A percentile compares a stretch with the other conserved stretches of the same genome.
These are phyloP conservation scores for Termitomyces sp. DNA, from an alignment of 768 basidiomycete species.

Conservation along the genomic window DNA sequence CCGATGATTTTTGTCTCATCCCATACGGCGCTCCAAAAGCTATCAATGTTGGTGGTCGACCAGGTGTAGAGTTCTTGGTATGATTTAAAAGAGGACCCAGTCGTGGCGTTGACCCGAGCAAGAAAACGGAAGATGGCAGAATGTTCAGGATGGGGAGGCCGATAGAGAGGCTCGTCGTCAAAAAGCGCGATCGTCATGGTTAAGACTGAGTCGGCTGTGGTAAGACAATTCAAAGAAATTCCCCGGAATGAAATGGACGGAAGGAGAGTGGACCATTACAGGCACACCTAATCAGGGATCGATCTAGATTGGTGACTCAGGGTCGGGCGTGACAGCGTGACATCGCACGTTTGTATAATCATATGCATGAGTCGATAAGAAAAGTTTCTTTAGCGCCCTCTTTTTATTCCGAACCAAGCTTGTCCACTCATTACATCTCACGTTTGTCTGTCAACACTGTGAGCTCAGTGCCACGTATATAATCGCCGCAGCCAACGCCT, in stretches of 20 bases:
- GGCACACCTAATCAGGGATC: not conserved
- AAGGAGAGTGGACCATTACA: slow-evolving; percentile 4
- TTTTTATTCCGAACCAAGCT: slow-evolving; percentile 4
- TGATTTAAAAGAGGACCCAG: slow-evolving; percentile 39
- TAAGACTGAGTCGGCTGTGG: not conserved
- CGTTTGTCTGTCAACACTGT: slow-evolving; percentile 22
- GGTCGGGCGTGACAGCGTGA: slow-evolving; percentile 12
- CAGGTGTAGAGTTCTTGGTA: slow-evolving; percentile 68
- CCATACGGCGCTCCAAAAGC: slow-evolving; percentile 77
- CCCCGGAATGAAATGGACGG: not conserved
- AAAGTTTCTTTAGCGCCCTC: slow-evolving; percentile 1
- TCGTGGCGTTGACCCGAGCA: slow-evolving; percentile 43
- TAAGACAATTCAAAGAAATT: slow-evolving; percentile 1
- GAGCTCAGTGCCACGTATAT: slow-evolving; percentile 15
- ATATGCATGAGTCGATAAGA: slow-evolving; percentile 11
- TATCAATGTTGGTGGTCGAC: slow-evolving; percentile 56
- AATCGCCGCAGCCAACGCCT: not conserved
- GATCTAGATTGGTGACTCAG: slow-evolving; percentile 3
- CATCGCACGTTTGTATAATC: slow-evolving; percentile 23
- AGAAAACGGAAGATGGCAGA: slow-evolving; percentile 51
- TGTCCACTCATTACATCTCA: slow-evolving; percentile 21
- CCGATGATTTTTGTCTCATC: slow-evolving; percentile 62
- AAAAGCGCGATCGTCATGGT: slow-evolving; percentile 7
- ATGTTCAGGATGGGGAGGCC: slow-evolving; percentile 35
- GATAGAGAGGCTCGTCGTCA: slow-evolving; percentile 35